Conservation (phyloP, 768 basidiomycete species). For the Paxillus ammoniavirescens region DNA sequence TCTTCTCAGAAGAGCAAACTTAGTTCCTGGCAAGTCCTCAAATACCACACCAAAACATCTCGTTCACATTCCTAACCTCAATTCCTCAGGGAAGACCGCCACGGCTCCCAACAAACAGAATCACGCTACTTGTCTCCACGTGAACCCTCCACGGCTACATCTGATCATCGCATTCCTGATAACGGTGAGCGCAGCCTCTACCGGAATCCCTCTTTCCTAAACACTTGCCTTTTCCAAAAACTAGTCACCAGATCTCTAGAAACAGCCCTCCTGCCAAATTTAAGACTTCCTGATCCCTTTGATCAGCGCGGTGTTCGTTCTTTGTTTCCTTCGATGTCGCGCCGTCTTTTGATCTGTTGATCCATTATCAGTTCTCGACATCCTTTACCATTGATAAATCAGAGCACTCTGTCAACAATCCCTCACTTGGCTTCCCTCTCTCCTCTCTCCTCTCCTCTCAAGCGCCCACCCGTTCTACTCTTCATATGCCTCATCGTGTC, state of each 20-base stretch:
- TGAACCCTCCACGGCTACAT: constrained; percentile 19
- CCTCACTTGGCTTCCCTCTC: constrained; percentile 21
- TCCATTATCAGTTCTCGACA: constrained; percentile 39
- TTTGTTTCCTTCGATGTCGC: constrained; percentile 31
- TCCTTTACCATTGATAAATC: constrained; percentile 38
- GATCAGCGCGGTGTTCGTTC: constrained; percentile 38
- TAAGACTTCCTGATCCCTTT: constrained; percentile 30
- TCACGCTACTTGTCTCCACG: constrained; percentile 20
- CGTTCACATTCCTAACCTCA: constrained; percentile 14
- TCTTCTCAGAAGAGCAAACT: constrained; percentile 22
- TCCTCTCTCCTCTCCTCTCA: constrained; percentile 15
- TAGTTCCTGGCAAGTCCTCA: constrained; percentile 27
- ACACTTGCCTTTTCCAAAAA: constrained; percentile 27
- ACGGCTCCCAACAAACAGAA: constrained; percentile 23
- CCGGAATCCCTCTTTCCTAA: constrained; percentile 25
- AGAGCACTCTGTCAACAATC: constrained; percentile 18
- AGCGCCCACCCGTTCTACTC: constrained; percentile 9
- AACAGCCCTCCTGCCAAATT: constrained; percentile 33
- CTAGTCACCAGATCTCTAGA: constrained; percentile 32
- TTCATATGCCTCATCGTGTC: constrained; percentile 53
- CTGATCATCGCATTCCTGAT: constrained; percentile 35
- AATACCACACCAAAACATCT: constrained; percentile 14
- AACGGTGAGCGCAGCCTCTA: constrained; percentile 25
- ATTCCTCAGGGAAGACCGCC: constrained; percentile 28
- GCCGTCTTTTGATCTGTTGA: constrained; percentile 39